phyloP scores from a whole-genome alignment of 495 filamentous ascomycete species.

The Aspergillus wentii region DNA sequence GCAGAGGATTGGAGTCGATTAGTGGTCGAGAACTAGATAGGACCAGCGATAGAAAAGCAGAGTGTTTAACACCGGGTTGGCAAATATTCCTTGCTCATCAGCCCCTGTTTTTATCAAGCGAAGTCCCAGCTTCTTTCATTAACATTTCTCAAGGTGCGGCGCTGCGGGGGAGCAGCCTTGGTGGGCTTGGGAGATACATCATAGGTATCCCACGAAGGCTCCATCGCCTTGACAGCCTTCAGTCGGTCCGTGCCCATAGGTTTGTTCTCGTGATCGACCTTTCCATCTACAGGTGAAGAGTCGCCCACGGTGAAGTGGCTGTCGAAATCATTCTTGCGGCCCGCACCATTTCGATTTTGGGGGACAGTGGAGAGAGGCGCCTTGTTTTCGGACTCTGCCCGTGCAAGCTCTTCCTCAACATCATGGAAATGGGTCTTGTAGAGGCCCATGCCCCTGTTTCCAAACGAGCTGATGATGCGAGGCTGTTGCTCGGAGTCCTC shows the following conservation, averaged over 20 bases:
- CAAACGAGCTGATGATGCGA: constrained; percentile 38
- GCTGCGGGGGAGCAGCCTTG: constrained; percentile 16
- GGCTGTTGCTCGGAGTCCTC: constrained; percentile 21
- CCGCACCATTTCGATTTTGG: constrained; percentile 61
- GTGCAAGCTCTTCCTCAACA: constrained; percentile 30
- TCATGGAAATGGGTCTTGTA: constrained; percentile 72
- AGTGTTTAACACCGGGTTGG: too few relatives aligned
- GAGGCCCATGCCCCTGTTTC: constrained; percentile 62
- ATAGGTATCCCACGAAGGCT: constrained; percentile 58
- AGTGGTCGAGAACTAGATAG: too few relatives aligned
- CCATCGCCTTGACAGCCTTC: constrained; percentile 56
- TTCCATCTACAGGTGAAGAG: constrained; percentile 42
- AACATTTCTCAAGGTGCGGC: constrained; percentile 10
- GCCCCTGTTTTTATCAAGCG: too few relatives aligned
- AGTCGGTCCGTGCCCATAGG: constrained; percentile 34
- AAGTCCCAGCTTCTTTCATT: constrained; percentile 25
- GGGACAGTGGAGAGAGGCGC: constrained; percentile 49
- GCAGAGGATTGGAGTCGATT: too few relatives aligned
- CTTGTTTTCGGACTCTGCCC: constrained; percentile 16
- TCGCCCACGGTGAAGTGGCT: constrained; percentile 67
- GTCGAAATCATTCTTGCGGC: constrained; percentile 68
- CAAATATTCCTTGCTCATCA: too few relatives aligned
- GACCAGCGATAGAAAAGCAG: too few relatives aligned
- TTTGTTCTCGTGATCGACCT: constrained; percentile 46
- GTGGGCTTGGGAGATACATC: constrained; percentile 53